Evolutionary conservation across 2,329 filamentous ascomycete species (phyloP).

Genomic region (Diaporthe capsici): DNA sequence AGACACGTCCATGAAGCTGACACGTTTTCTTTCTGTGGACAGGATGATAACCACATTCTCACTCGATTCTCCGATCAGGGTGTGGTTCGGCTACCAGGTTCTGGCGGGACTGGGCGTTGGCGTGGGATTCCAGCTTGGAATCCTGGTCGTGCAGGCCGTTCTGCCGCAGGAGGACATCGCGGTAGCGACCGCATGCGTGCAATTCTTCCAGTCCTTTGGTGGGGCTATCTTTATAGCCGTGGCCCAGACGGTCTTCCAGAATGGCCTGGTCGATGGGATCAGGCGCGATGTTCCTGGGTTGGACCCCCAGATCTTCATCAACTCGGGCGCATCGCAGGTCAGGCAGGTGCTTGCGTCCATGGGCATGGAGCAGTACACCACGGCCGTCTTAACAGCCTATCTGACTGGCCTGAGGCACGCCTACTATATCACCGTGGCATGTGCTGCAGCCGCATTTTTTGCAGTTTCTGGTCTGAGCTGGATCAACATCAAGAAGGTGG

Average conservation of each 20-base stretch:
- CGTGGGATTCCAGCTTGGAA: conserved; percentile 60
- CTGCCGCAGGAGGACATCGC: conserved; percentile 62
- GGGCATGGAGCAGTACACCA: conserved; percentile 57
- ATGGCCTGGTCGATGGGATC: conserved; percentile 67
- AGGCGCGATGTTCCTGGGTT: conserved; percentile 35
- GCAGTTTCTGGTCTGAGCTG: conserved; percentile 61
- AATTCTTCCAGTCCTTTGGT: conserved; percentile 75
- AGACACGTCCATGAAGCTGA: not conserved
- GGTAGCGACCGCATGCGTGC: conserved; percentile 63
- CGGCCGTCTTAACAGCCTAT: conserved; percentile 63
- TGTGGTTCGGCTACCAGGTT: conserved; percentile 71
- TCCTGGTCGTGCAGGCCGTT: conserved; percentile 65
- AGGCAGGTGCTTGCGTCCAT: conserved; percentile 58
- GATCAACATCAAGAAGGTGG: conserved; percentile 66
- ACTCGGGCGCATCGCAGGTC: conserved; percentile 56
- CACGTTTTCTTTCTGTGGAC: not conserved
- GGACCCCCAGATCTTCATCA: conserved; percentile 39
- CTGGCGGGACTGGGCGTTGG: conserved; percentile 65
- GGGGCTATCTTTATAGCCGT: conserved; percentile 75
- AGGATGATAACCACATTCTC: conserved; percentile 67
- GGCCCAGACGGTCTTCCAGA: conserved; percentile 77
- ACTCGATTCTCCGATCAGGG: conserved; percentile 57
- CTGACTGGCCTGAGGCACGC: conserved; percentile 64
- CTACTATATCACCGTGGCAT: conserved; percentile 66
- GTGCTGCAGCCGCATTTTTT: conserved; percentile 61